Percentiles rank a stretch among this genome's conserved stretches.
phyloP scores from a whole-genome alignment of 768 basidiomycete species.

The Lentinula raphanica region DNA sequence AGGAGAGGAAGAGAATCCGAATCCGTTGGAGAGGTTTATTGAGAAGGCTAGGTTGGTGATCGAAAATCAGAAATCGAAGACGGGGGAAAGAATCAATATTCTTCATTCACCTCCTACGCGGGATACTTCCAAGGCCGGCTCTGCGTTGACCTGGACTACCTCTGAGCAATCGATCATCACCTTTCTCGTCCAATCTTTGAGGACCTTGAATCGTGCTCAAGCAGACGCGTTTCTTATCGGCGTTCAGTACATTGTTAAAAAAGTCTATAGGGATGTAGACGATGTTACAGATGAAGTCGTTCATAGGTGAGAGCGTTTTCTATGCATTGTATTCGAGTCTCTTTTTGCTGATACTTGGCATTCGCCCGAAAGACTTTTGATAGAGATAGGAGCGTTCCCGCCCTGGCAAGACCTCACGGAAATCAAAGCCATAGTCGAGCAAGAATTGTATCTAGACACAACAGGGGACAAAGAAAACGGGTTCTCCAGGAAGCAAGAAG shows the following conservation, averaged over 20 bases:
- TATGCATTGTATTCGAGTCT: too few relatives aligned
- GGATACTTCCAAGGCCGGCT: neutral
- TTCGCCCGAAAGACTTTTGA: too few relatives aligned
- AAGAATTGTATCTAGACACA: constrained; percentile 10
- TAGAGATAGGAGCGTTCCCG: constrained; percentile 68
- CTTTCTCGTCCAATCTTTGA: constrained; percentile 54
- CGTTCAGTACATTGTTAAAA: constrained; percentile 53
- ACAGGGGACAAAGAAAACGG: too few relatives aligned
- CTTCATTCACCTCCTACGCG: neutral
- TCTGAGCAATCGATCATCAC: constrained; percentile 54
- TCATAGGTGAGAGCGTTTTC: too few relatives aligned
- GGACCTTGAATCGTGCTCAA: constrained; percentile 44
- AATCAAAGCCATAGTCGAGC: constrained; percentile 15
- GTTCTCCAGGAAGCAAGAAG: too few relatives aligned
- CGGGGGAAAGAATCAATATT: neutral
- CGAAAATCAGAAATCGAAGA: neutral
- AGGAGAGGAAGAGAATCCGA: constrained; percentile 10
- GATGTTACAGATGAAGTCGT: constrained; percentile 29
- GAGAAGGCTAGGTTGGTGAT: constrained; percentile 40
- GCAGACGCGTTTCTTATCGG: constrained; percentile 55
- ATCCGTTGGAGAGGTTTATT: constrained; percentile 41
- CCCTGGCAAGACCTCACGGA: constrained; percentile 69
- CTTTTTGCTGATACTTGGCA: too few relatives aligned
- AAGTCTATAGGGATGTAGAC: constrained; percentile 34
- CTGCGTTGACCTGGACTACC: constrained; percentile 34